Evolutionary conservation across 2,329 filamentous ascomycete species (phyloP).

Genomic region (Hypomyces rosellus): DNA sequence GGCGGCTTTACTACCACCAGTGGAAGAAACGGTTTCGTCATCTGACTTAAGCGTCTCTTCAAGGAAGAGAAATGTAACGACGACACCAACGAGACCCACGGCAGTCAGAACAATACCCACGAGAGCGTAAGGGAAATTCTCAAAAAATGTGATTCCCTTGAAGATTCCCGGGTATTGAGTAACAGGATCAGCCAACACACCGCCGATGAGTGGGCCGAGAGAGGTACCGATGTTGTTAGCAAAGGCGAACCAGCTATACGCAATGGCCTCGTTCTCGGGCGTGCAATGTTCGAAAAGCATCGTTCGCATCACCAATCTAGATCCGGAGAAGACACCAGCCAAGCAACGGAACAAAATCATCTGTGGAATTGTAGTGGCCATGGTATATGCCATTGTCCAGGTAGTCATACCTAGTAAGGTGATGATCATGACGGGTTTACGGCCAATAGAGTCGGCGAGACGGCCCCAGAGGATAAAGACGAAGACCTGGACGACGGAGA

Average conservation of each 20-base stretch:
- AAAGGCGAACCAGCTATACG: constrained; percentile 74
- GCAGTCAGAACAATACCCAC: constrained; percentile 54
- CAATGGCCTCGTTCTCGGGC: constrained; percentile 60
- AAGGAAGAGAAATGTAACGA: constrained; percentile 49
- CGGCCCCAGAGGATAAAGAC: constrained; percentile 71
- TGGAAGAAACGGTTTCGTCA: neutral
- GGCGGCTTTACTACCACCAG: constrained; percentile 1
- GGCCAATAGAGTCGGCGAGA: constrained; percentile 55
- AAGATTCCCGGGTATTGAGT: constrained; percentile 54
- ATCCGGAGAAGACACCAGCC: constrained; percentile 68
- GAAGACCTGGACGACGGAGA: constrained; percentile 69
- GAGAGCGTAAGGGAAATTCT: constrained; percentile 46
- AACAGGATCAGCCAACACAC: constrained; percentile 61
- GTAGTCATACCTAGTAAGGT: constrained; percentile 59
- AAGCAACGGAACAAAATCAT: constrained; percentile 68
- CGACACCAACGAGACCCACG: constrained; percentile 19
- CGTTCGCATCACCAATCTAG: constrained; percentile 66
- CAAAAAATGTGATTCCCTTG: constrained; percentile 38
- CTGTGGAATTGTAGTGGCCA: constrained; percentile 59
- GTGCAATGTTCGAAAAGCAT: constrained; percentile 73
- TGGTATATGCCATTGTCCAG: constrained; percentile 59
- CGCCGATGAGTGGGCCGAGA: constrained; percentile 64
- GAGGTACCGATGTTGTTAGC: constrained; percentile 68
- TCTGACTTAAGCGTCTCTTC: constrained; percentile 50
- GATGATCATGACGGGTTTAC: constrained; percentile 65